These are phyloP conservation scores for Metschnikowia amazonensis DNA, from an alignment of 805 yeast species.

Conservation along the genomic window DNA sequence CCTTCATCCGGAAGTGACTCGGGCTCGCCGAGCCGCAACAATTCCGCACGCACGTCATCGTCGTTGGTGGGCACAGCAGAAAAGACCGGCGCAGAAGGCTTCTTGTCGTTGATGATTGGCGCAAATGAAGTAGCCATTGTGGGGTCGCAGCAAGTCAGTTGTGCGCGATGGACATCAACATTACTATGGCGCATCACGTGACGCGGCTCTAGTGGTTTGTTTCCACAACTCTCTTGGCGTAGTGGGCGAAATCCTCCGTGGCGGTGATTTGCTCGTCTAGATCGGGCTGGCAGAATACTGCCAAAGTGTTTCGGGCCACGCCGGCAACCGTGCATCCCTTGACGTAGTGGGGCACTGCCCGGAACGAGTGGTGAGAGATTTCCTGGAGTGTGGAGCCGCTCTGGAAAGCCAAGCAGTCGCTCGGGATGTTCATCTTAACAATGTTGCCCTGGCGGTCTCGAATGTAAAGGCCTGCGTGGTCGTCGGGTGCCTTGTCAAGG, in stretches of 20 bases:
- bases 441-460: constrained; percentile 40
- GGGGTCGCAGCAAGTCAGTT: no score
- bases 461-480: constrained; percentile 49
- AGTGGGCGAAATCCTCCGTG: constrained; percentile 47
- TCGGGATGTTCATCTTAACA: constrained; percentile 52
- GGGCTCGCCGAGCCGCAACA: constrained; percentile 55
- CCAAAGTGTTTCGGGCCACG: constrained; percentile 52
- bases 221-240: constrained; percentile 38
- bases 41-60: constrained; percentile 49
- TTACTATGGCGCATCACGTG: neutral
- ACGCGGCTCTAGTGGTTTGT: constrained; percentile 6
- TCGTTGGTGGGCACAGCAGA: constrained; percentile 58
- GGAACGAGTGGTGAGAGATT: constrained; percentile 45
- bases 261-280: constrained; percentile 46
- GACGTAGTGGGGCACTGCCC: constrained; percentile 58
- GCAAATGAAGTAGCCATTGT: constrained; percentile 13
- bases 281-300: constrained; percentile 61
- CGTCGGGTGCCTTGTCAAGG: constrained; percentile 33
- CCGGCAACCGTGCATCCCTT: constrained; percentile 35
- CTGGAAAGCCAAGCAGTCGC: constrained; percentile 56
- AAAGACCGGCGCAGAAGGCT: neutral
- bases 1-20: constrained; percentile 57
- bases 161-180: neutral
- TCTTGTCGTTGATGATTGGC: constrained; percentile 15
- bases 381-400: constrained; percentile 56